phyloP scores from a whole-genome alignment of 2,329 filamentous ascomycete species.

The Epicoccum sorghinum region DNA sequence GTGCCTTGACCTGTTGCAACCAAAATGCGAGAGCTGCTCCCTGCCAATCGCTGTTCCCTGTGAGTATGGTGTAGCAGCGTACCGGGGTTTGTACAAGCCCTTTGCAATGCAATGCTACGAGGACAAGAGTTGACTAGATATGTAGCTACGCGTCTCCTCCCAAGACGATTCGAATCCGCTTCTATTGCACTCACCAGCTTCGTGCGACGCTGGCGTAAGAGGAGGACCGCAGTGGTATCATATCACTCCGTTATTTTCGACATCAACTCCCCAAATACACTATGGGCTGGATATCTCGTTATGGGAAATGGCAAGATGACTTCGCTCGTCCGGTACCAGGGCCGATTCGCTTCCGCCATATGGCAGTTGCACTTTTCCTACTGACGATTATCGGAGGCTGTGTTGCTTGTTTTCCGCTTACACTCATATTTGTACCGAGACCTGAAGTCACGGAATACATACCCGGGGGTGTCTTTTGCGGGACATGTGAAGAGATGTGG shows the following conservation, averaged over 20 bases:
- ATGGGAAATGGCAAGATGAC: neutral
- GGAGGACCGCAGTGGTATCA: neutral
- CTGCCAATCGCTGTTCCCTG: neutral
- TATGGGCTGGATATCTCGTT: constrained; percentile 12
- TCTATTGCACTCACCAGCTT: neutral
- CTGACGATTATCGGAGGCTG: neutral
- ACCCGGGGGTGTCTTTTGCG: constrained; percentile 1
- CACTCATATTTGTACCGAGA: neutral
- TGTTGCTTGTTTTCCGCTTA: constrained; percentile 5
- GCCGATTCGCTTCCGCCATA: neutral
- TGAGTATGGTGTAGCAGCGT: neutral
- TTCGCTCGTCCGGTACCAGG: neutral
- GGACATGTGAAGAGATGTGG: constrained; percentile 9
- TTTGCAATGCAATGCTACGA: neutral
- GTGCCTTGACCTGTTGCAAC: neutral
- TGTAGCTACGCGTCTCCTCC: neutral
- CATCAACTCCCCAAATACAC: neutral
- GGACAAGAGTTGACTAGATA: neutral
- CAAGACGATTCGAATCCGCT: neutral
- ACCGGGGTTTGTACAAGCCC: neutral
- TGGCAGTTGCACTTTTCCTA: neutral
- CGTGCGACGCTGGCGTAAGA: neutral
- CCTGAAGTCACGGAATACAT: constrained; percentile 5
- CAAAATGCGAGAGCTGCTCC: neutral
- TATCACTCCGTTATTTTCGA: neutral